Evolutionary conservation across 176 grass and related monocot genomes (phyloP).

Genomic region (Oryza rufipogon): DNA sequence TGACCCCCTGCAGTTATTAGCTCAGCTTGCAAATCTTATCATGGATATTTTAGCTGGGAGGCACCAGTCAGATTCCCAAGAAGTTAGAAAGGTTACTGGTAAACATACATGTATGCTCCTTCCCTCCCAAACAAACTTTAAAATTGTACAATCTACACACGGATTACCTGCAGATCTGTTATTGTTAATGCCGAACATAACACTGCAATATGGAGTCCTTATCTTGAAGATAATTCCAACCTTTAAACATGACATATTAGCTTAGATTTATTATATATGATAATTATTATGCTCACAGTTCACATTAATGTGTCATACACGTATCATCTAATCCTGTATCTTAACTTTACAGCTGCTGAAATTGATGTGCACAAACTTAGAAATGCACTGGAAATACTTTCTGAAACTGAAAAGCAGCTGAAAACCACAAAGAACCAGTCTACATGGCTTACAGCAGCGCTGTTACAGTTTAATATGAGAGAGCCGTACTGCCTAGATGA

Average conservation of each 20-base stretch:
- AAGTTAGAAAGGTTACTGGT: constrained; percentile 48
- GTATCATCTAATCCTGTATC: constrained; percentile 25
- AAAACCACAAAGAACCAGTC: constrained; percentile 83
- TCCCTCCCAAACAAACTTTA: constrained; percentile 1
- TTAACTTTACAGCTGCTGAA: constrained; percentile 60
- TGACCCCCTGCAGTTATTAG: constrained; percentile 66
- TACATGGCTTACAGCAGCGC: constrained; percentile 92
- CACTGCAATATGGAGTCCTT: neutral
- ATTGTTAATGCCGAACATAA: neutral
- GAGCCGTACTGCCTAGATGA: constrained; percentile 60
- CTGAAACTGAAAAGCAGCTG: constrained; percentile 94
- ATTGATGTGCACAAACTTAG: constrained; percentile 65
- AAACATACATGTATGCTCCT: constrained; percentile 48
- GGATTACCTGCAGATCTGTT: neutral
- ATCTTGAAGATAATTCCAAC: neutral
- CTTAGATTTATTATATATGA: neutral
- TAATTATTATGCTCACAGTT: neutral
- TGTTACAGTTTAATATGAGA: constrained; percentile 89
- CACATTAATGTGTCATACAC: neutral
- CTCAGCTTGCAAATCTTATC: constrained; percentile 86
- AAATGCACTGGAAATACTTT: constrained; percentile 93
- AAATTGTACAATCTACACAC: neutral
- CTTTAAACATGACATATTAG: neutral
- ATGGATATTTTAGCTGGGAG: constrained; percentile 83
- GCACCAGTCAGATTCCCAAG: constrained; percentile 42